Evolutionary conservation across 176 grass and related monocot genomes (phyloP).

Genomic region (Rhynchospora tenuis): DNA sequence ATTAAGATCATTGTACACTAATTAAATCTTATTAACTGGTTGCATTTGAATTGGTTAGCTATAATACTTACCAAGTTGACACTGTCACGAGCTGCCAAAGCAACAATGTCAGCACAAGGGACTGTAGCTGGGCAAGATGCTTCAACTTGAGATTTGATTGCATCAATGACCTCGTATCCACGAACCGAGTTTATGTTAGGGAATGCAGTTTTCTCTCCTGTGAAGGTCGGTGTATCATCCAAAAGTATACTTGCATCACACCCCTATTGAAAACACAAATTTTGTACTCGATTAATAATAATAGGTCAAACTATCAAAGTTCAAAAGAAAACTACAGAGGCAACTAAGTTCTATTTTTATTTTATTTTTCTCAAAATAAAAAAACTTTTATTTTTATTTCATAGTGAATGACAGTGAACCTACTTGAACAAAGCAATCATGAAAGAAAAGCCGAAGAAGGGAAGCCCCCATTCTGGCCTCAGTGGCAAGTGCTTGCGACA

Average conservation of each 20-base stretch:
- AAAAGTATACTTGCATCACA: constrained; percentile 70
- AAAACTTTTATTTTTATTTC: too few relatives aligned
- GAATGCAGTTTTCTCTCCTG: constrained; percentile 51
- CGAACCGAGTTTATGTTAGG: constrained; percentile 60
- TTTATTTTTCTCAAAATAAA: too few relatives aligned
- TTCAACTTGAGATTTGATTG: constrained; percentile 47
- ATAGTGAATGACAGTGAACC: neutral
- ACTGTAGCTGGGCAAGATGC: constrained; percentile 28
- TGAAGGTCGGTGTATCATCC: constrained; percentile 51
- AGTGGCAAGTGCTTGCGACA: constrained; percentile 28
- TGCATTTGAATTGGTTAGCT: neutral
- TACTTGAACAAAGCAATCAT: constrained; percentile 77
- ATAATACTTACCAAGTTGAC: constrained; percentile 43
- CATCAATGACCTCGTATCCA: constrained; percentile 68
- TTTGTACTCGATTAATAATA: neutral
- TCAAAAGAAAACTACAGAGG: neutral
- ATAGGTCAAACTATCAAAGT: neutral
- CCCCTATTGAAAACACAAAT: constrained; percentile 19
- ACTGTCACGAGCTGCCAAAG: constrained; percentile 52
- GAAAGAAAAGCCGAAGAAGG: constrained; percentile 73
- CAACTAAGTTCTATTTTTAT: too few relatives aligned
- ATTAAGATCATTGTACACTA: neutral
- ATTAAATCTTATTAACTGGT: neutral
- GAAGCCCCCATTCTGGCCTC: constrained; percentile 70
- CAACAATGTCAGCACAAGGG: constrained; percentile 71